Evolutionary conservation across 805 yeast genomes (phyloP), one percentile per base, ranked within the genome.

Genomic region (Clavispora fructus): DNA sequence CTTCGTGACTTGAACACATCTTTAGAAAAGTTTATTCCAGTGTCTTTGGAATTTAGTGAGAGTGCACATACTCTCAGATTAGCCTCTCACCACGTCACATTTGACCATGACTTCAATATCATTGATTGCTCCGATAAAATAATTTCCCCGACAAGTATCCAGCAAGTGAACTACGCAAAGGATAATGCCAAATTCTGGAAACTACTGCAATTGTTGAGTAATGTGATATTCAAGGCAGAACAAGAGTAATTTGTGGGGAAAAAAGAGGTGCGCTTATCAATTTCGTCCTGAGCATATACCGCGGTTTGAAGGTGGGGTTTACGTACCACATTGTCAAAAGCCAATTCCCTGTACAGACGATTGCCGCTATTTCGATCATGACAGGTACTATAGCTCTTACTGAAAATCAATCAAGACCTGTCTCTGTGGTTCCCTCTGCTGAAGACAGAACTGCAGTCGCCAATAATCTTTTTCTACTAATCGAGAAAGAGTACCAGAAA

Each of bases 401-500:
- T 4, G 37, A 33, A 14, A 10, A 10, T 17, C 7, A 4, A 16
- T 3, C 23, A 7, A 31, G 7, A 6, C 6, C 35, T n/a, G 2
- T 6, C 9, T 17, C 13, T 9, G 13, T 16, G 25, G 17, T 9
- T 8, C 12, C 16, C 3, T 13, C 14, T 4, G 7, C 16, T 13
- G 35, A 40, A 29, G 35, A 40, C 11, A 11, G 35, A 17, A 8
- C 28, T 2, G 12, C 42, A 2, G 42, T 27, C 9, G 37, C 66
- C 17, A 56, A 65, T 31, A 55, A 59, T 41, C 51, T 67, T 23
- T 49, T 67, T 25, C 53, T 53, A 43, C 46, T 71, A 41, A 72
- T 72, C 13, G 64, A 65, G 45, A 61, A 60, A 50, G 75, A 71
- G 53, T 68, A 67, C 44, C 53, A 57, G 42, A 62, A 51, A 40